Percentiles rank a stretch among this genome's conserved stretches.
Conservation (phyloP, 2,329 filamentous ascomycete species). For the Escovopsis sp. region DNA sequence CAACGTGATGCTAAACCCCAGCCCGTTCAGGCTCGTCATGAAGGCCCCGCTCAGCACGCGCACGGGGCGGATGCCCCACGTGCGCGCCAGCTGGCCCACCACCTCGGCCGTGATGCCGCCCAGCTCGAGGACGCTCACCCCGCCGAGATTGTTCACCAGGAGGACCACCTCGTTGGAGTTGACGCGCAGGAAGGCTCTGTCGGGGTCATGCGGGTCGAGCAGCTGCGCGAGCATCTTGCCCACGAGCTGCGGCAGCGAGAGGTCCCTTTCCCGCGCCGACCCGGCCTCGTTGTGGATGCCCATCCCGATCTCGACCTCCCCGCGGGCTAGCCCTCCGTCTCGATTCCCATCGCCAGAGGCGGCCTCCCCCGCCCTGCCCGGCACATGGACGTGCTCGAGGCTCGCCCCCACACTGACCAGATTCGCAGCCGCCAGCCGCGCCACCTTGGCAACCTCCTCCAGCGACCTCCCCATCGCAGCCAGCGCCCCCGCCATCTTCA, state of each 20-base stretch:
- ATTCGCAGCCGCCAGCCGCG: conserved; percentile 56
- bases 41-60: conserved; percentile 54
- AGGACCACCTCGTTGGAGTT: conserved; percentile 50
- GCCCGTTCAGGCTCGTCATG: conserved; percentile 65
- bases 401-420: conserved; percentile 75
- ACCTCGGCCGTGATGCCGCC: conserved; percentile 58
- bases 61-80: conserved; percentile 44
- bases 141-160: conserved; percentile 62
- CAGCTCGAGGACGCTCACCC: conserved; percentile 56
- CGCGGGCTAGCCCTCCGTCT: conserved; percentile 30
- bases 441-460: conserved; percentile 57
- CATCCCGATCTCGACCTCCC: conserved; percentile 55
- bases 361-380: conserved; percentile 49
- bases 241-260: conserved; percentile 39
- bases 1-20: conserved; percentile 59
- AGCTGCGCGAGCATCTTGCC: conserved; percentile 54
- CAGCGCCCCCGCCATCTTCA: conserved; percentile 76
- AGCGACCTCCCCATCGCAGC: conserved; percentile 55
- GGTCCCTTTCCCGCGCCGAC: conserved; percentile 32
- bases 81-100: conserved; percentile 41
- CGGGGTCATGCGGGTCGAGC: conserved; percentile 47
- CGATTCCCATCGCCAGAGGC: conserved; percentile 10
- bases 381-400: conserved; percentile 83
- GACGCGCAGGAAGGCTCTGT: conserved; percentile 54
- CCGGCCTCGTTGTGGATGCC: conserved; percentile 62